These are phyloP conservation scores for Trichoderma harzianum DNA, from an alignment of 2,329 filamentous ascomycete genomes.

Conservation along the genomic window DNA sequence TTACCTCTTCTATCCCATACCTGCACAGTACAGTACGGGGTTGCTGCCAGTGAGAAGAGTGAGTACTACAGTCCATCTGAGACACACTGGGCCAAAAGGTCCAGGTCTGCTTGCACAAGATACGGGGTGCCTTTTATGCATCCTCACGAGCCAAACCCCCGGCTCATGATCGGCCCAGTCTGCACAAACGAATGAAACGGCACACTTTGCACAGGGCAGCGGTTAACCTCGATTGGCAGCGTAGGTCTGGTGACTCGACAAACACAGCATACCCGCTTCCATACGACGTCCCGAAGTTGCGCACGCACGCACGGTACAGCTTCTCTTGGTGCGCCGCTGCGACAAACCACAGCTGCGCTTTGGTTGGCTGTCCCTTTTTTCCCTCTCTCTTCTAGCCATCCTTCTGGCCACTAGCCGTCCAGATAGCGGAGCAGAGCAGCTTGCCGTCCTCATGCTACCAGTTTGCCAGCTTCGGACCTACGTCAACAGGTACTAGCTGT, in stretches of 20 bases:
- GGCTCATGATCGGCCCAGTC: conserved; percentile 32
- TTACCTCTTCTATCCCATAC: not conserved
- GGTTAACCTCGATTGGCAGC: conserved; percentile 27
- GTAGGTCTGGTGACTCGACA: conserved; percentile 25
- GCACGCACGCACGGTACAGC: conserved; percentile 17
- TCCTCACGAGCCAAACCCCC: conserved; percentile 20
- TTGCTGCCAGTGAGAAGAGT: no score
- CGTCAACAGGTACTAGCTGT: conserved; percentile 10
- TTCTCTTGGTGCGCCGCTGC: not conserved
- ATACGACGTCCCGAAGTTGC: conserved; percentile 19
- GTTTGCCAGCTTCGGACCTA: conserved; percentile 13
- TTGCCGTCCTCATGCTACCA: conserved; percentile 11
- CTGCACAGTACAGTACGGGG: not conserved
- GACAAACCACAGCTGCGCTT: not conserved
- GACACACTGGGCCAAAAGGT: not conserved
- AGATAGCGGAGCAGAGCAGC: conserved; percentile 14
- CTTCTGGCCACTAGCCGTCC: conserved; percentile 9
- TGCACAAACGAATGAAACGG: conserved; percentile 34
- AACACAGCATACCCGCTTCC: conserved; percentile 20
- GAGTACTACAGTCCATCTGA: not conserved
- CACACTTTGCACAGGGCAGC: conserved; percentile 24
- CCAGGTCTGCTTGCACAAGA: not conserved
- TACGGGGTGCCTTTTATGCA: conserved; percentile 4
- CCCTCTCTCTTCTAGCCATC: not conserved
- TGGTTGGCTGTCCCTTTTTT: conserved; percentile 12